phyloP scores from a whole-genome alignment of 768 basidiomycete species.

The Trametes maxima region DNA sequence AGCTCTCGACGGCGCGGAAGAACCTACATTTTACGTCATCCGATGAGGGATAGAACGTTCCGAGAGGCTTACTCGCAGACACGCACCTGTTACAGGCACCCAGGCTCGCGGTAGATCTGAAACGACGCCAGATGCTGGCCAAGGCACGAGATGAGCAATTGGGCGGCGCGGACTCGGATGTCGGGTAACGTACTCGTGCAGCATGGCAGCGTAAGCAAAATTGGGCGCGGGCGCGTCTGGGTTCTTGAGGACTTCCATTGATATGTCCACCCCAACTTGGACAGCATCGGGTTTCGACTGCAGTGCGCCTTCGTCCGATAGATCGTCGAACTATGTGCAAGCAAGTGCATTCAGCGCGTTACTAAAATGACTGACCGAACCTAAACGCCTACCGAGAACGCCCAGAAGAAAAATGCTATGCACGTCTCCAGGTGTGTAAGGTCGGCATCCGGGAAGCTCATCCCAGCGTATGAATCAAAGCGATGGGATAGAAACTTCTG shows the following conservation, averaged over 20 bases:
- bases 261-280: constrained; percentile 37
- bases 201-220: constrained; percentile 42
- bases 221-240: constrained; percentile 34
- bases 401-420: constrained; percentile 43
- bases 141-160: constrained; percentile 8
- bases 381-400: constrained; percentile 37
- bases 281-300: constrained; percentile 40
- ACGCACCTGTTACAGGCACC: constrained; percentile 39
- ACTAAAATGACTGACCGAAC: not conserved
- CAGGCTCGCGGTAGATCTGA: constrained; percentile 40
- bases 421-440: constrained; percentile 37
- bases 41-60: not conserved
- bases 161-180: not conserved
- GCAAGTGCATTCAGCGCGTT: not conserved
- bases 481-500: constrained; percentile 40
- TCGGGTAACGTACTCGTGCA: constrained; percentile 37
- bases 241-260: constrained; percentile 33
- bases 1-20: constrained; percentile 37
- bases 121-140: constrained; percentile 36
- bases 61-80: not conserved
- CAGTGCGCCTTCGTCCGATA: constrained; percentile 40
- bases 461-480: constrained; percentile 42
- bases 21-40: constrained; percentile 29
- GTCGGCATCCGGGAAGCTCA: constrained; percentile 43
- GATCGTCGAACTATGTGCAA: constrained; percentile 37